A percentile compares a stretch with the other conserved stretches of the same genome.
Conservation (phyloP, 2,329 filamentous ascomycete genomes). For the Sordariomycetes sp. region DNA sequence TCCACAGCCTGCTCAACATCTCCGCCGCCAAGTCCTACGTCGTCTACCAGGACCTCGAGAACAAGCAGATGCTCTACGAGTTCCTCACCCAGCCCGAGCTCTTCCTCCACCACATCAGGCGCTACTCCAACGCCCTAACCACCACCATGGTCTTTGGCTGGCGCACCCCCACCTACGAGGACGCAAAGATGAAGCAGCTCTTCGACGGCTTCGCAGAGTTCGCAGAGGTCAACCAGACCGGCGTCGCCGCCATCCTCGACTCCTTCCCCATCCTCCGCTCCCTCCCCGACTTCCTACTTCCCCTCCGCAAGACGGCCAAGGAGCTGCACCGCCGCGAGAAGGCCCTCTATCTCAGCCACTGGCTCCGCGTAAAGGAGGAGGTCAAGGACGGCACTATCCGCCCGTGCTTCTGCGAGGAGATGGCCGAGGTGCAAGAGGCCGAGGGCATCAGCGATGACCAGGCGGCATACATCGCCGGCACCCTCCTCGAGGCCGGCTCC, state of each 20-base stretch:
- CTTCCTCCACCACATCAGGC: slow-evolving; percentile 28
- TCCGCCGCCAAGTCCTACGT: slow-evolving; percentile 25
- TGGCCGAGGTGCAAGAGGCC: slow-evolving; percentile 7
- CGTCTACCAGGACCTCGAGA: slow-evolving; percentile 22
- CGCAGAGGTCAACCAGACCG: slow-evolving; percentile 23
- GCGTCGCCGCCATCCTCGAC: slow-evolving; percentile 28
- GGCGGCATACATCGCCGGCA: slow-evolving; percentile 10
- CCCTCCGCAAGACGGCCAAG: slow-evolving; percentile 15
- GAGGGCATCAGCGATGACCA: slow-evolving; percentile 9
- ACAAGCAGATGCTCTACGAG: slow-evolving; percentile 28
- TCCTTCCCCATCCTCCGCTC: slow-evolving; percentile 25
- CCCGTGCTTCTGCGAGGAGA: slow-evolving; percentile 11
- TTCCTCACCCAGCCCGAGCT: slow-evolving; percentile 19
- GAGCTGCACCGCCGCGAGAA: slow-evolving; percentile 15
- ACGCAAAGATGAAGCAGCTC: slow-evolving; percentile 27
- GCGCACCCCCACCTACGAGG: slow-evolving; percentile 24
- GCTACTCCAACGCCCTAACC: slow-evolving; percentile 33
- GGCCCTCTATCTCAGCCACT: slow-evolving; percentile 8
- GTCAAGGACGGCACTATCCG: slow-evolving; percentile 7
- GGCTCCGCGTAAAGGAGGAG: slow-evolving; percentile 8
- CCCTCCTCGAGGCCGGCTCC: slow-evolving; percentile 9
- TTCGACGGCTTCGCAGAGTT: slow-evolving; percentile 28
- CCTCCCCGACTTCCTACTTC: slow-evolving; percentile 6
- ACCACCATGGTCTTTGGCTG: slow-evolving; percentile 37
- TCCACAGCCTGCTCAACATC: slow-evolving; percentile 24